phyloP scores from a whole-genome alignment of 768 basidiomycete species.

The Lactifluus volemus region DNA sequence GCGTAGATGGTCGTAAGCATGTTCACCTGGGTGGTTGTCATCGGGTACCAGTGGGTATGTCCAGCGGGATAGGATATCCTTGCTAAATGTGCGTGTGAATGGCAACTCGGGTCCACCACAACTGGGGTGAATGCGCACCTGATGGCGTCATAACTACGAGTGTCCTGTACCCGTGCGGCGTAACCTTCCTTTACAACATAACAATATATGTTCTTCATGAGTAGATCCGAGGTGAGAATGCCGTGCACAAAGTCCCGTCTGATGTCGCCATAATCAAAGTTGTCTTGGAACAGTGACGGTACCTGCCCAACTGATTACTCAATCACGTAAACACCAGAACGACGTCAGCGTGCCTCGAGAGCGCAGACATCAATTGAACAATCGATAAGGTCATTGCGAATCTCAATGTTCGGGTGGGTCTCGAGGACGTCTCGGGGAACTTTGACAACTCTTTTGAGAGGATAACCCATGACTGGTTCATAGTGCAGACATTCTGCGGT shows the following conservation, averaged over 20 bases:
- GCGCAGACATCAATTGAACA: conserved; percentile 91
- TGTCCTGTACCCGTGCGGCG: conserved; percentile 89
- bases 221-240: conserved; percentile 84
- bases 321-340: neutral
- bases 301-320: conserved; percentile 41
- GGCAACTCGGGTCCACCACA: neutral
- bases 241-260: conserved; percentile 92
- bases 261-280: conserved; percentile 94
- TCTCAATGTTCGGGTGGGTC: conserved; percentile 71
- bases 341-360: conserved; percentile 48
- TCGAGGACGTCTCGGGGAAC: conserved; percentile 74
- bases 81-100: conserved; percentile 37
- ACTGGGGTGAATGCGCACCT: conserved; percentile 40
- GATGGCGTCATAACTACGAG: conserved; percentile 82
- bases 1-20: conserved; percentile 75
- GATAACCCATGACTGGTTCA: conserved; percentile 64
- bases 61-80: conserved; percentile 89
- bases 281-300: conserved; percentile 94
- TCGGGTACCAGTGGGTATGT: conserved; percentile 95
- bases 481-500: conserved; percentile 83
- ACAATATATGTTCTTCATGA: conserved; percentile 92
- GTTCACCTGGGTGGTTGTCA: conserved; percentile 78
- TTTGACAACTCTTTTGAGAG: conserved; percentile 46
- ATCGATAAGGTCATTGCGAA: conserved; percentile 82
- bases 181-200: conserved; percentile 85